These are phyloP conservation scores for Pyrus pyrifolia DNA, from an alignment of 306 rosid genomes.

Conservation along the genomic window DNA sequence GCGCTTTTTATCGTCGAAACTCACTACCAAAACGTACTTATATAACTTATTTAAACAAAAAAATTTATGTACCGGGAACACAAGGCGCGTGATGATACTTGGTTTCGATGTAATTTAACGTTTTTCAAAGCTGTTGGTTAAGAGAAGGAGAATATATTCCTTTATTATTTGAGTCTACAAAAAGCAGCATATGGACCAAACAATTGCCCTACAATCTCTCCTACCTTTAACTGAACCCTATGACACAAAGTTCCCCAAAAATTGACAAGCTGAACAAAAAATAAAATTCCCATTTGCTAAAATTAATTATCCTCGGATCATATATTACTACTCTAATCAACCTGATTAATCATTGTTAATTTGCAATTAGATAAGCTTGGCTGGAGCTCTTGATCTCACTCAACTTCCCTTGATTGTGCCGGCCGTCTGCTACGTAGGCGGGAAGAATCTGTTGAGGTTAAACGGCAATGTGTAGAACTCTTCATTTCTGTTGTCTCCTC, in stretches of 20 bases:
- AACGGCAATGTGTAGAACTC: conserved; percentile 91
- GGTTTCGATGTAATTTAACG: too few relatives aligned
- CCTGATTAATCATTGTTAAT: conserved; percentile 1
- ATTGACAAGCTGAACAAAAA: not conserved
- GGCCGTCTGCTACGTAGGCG: conserved; percentile 46
- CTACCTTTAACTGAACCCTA: conserved; percentile 8
- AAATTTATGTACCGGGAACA: too few relatives aligned
- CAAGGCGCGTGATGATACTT: too few relatives aligned
- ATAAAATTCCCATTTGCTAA: not conserved
- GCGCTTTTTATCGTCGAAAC: too few relatives aligned
- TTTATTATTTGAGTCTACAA: conserved; percentile 32
- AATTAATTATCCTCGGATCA: not conserved
- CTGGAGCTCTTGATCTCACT: not conserved
- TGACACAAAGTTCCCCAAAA: conserved; percentile 18
- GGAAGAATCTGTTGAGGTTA: conserved; percentile 91
- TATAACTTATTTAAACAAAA: too few relatives aligned
- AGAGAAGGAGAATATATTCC: not conserved
- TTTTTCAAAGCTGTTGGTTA: not conserved
- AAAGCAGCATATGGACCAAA: conserved; percentile 16
- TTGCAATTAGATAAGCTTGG: not conserved
- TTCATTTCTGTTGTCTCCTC: conserved; percentile 95
- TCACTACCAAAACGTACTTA: too few relatives aligned
- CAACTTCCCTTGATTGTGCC: not conserved
- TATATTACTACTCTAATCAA: not conserved
- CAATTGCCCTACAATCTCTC: conserved; percentile 22